Evolutionary conservation across 208 protist genomes (phyloP).

Genomic region (Trichomonas tenax): DNA sequence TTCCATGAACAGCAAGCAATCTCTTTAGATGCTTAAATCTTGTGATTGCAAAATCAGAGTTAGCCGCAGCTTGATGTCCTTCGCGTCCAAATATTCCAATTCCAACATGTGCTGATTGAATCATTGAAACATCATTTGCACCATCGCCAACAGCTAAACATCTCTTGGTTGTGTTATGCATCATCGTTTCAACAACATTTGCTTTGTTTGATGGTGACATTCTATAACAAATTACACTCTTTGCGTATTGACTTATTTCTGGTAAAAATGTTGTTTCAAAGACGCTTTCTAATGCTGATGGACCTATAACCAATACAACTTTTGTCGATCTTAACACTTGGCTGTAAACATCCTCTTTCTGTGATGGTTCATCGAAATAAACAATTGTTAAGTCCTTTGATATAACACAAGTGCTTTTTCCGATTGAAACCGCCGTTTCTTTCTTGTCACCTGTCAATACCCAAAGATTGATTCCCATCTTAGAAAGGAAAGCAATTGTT

Average conservation of each 20-base stretch:
- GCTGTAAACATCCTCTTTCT: neutral
- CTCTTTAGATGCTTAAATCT: constrained; percentile 45
- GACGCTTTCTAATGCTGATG: neutral
- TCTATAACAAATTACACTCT: neutral
- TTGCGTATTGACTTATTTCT: neutral
- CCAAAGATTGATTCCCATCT: constrained; percentile 69
- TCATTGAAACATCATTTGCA: constrained; percentile 93
- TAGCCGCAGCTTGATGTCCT: constrained; percentile 85
- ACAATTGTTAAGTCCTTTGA: neutral
- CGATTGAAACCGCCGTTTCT: constrained; percentile 46
- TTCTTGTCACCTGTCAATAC: constrained; percentile 95
- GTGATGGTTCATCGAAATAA: neutral
- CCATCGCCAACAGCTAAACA: constrained; percentile 83
- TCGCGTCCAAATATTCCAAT: constrained; percentile 75
- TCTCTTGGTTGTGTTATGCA: constrained; percentile 22
- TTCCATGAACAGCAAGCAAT: constrained; percentile 60
- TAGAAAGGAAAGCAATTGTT: constrained; percentile 44
- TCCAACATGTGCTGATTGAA: constrained; percentile 69
- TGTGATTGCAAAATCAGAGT: constrained; percentile 88
- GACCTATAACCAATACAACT: neutral
- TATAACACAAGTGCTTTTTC: constrained; percentile 27
- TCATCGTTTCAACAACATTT: constrained; percentile 62
- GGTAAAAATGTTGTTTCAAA: constrained; percentile 6
- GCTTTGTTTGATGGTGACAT: neutral
- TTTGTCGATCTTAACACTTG: neutral